These are phyloP conservation scores for Dissoconium aciculare DNA, from an alignment of 2,329 filamentous ascomycete species.

Conservation along the genomic window DNA sequence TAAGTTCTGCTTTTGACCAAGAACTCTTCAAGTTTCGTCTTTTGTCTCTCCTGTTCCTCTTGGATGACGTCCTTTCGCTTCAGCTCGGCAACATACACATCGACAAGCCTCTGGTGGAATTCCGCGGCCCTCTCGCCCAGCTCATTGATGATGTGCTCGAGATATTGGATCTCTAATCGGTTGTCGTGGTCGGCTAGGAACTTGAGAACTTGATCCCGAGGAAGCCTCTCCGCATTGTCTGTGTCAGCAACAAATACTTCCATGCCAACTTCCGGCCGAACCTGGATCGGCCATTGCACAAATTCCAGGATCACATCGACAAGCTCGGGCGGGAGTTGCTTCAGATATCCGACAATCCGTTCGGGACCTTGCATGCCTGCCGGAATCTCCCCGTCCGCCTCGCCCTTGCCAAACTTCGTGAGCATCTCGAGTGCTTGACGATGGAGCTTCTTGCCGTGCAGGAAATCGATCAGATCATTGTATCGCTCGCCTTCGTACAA, in stretches of 20 bases:
- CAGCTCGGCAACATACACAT: slow-evolving; percentile 49
- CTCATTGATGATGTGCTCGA: slow-evolving; percentile 83
- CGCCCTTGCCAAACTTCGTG: slow-evolving; percentile 56
- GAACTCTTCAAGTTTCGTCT: slow-evolving; percentile 55
- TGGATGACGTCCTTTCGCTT: slow-evolving; percentile 22
- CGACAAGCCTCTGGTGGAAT: slow-evolving; percentile 71
- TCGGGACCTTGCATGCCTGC: slow-evolving; percentile 60
- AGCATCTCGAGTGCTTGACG: slow-evolving; percentile 71
- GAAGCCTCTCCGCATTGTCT: slow-evolving; percentile 83
- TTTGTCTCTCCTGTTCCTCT: slow-evolving; percentile 24
- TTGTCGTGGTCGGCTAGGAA: slow-evolving; percentile 59
- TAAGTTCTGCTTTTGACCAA: slow-evolving; percentile 65
- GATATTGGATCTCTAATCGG: slow-evolving; percentile 61
- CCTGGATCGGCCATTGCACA: slow-evolving; percentile 69
- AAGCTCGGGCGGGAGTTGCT: slow-evolving; percentile 70
- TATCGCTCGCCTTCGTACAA: slow-evolving; percentile 78
- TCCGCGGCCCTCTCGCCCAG: slow-evolving; percentile 71
- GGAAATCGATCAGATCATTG: slow-evolving; percentile 91
- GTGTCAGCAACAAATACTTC: slow-evolving; percentile 87
- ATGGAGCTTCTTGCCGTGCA: slow-evolving; percentile 89
- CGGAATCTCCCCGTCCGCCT: slow-evolving; percentile 31
- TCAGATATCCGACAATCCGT: slow-evolving; percentile 77
- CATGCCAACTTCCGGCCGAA: slow-evolving; percentile 64
- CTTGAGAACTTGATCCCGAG: slow-evolving; percentile 56
- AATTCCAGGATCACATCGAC: slow-evolving; percentile 87